phyloP scores from a whole-genome alignment of 2,329 filamentous ascomycete genomes.

The Penicillium sp. region DNA sequence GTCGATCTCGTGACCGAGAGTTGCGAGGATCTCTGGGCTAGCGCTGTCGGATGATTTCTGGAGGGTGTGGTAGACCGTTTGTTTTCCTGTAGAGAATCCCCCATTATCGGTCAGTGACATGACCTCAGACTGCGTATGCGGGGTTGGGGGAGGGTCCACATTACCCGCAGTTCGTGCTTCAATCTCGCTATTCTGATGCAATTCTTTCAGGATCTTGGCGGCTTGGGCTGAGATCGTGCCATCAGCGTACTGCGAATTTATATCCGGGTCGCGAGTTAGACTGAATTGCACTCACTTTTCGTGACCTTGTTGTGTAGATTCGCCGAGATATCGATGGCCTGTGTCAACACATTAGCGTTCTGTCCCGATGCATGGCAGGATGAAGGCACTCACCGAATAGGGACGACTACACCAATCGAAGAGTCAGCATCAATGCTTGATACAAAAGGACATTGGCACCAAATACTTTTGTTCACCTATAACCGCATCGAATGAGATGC shows the following conservation, averaged over 20 bases:
- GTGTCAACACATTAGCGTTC: not conserved
- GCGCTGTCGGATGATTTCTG: conserved; percentile 59
- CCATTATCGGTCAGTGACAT: not conserved
- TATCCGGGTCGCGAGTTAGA: not conserved
- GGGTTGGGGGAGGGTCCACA: conserved; percentile 17
- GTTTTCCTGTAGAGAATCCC: conserved; percentile 58
- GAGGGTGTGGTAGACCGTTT: conserved; percentile 64
- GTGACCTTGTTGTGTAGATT: conserved; percentile 67
- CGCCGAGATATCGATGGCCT: conserved; percentile 64
- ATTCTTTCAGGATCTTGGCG: conserved; percentile 66
- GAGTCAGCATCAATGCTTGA: conserved; percentile 12
- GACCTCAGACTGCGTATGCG: not conserved
- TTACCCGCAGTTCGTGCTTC: conserved; percentile 62
- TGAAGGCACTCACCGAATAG: conserved; percentile 55
- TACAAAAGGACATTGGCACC: not conserved
- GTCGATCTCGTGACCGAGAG: conserved; percentile 57
- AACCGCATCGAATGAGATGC: conserved; percentile 3
- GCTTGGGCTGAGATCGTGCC: conserved; percentile 52
- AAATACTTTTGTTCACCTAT: conserved; percentile 57
- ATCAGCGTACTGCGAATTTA: not conserved
- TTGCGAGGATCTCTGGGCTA: conserved; percentile 56
- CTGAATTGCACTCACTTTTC: conserved; percentile 51
- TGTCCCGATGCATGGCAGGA: not conserved
- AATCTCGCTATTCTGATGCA: conserved; percentile 66
- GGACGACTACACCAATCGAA: conserved; percentile 52